Evolutionary conservation across 2,329 filamentous ascomycete genomes (phyloP).

Genomic region (Ampelomyces quisqualis): DNA sequence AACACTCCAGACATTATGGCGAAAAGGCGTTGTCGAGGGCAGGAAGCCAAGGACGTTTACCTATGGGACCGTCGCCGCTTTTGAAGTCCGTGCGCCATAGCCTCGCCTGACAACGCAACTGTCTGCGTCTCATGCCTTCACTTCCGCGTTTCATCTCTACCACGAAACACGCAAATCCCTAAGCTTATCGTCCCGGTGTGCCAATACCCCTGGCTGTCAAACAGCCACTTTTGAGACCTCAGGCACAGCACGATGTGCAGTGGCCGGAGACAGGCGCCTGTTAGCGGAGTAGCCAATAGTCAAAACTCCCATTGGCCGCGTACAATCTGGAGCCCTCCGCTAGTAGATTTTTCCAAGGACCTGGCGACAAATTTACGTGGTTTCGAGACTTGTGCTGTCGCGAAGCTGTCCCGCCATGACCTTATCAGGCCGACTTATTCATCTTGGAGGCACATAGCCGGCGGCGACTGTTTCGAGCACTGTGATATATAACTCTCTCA

Average conservation of each 20-base stretch:
- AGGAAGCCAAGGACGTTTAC: not conserved
- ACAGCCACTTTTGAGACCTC: conserved; percentile 28
- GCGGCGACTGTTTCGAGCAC: conserved; percentile 29
- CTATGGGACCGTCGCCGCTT: not conserved
- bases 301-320: conserved; percentile 7
- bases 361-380: conserved; percentile 26
- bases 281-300: conserved; percentile 28
- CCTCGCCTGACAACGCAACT: conserved; percentile 2
- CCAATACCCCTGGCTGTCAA: conserved; percentile 24
- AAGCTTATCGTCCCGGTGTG: not conserved
- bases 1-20: too few species aligned
- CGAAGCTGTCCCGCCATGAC: conserved; percentile 38
- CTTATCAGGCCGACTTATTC: conserved; percentile 26
- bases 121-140: conserved; percentile 22
- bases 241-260: conserved; percentile 22
- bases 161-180: conserved; percentile 29
- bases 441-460: conserved; percentile 13
- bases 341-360: conserved; percentile 13
- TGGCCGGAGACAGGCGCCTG: conserved; percentile 33
- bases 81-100: conserved; percentile 3
- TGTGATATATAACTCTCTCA: conserved; percentile 41
- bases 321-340: conserved; percentile 18
- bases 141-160: conserved; percentile 38
- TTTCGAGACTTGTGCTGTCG: conserved; percentile 39
- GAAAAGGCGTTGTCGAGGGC: too few species aligned